Percentiles rank a stretch among this genome's conserved stretches.
phyloP scores from a whole-genome alignment of 2,329 filamentous ascomycete genomes.

The Colletotrichum gloeosporioides region DNA sequence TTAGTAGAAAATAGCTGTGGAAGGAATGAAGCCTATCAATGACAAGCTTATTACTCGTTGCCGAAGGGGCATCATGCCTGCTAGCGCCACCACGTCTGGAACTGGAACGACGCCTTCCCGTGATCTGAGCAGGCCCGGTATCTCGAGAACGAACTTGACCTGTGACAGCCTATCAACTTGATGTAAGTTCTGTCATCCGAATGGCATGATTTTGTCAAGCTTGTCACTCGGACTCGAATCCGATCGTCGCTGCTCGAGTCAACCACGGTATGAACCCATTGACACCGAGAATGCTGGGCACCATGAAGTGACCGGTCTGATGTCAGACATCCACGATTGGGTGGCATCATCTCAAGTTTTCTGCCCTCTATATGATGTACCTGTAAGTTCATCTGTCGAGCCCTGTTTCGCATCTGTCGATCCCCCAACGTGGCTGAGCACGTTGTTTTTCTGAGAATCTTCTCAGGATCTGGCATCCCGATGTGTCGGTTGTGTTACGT shows the following conservation, averaged over 20 bases:
- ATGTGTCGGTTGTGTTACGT: background rate
- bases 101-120: background rate
- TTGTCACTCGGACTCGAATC: background rate
- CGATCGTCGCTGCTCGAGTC: background rate
- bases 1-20: background rate
- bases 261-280: background rate
- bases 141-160: background rate
- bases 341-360: background rate
- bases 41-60: background rate
- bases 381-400: background rate
- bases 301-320: background rate
- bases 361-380: background rate
- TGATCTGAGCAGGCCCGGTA: background rate
- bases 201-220: background rate
- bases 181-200: background rate
- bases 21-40: background rate
- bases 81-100: background rate
- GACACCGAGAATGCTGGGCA: background rate
- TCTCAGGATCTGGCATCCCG: background rate
- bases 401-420: background rate
- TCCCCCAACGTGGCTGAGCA: background rate
- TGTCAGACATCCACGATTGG: background rate
- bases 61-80: background rate
- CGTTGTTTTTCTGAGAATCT: background rate
- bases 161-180: background rate